A percentile compares a stretch with the other conserved stretches of the same genome.
Evolutionary conservation across 192 early-diverging fungal genomes (phyloP).

Genomic region (Spizellomyces punctatus): DNA sequence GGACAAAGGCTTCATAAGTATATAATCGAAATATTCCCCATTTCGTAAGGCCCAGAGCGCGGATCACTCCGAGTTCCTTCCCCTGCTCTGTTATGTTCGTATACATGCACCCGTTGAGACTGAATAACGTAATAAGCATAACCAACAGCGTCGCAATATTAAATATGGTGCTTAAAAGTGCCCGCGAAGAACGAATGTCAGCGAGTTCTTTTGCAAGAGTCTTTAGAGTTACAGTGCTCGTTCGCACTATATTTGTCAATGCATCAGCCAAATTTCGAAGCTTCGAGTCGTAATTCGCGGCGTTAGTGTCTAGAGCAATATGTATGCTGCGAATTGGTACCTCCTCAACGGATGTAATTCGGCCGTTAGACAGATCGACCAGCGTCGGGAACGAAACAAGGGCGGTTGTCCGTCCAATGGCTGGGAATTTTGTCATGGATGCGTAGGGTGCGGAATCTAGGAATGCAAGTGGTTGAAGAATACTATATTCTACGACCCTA

Average conservation of each 20-base stretch:
- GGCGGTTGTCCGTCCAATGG: constrained; percentile 3
- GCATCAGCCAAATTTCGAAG: constrained; percentile 3
- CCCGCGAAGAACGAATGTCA: constrained; percentile 10
- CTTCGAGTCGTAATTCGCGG: background rate
- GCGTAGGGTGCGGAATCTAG: constrained; percentile 11
- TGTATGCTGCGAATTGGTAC: constrained; percentile 22
- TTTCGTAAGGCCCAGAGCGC: constrained; percentile 25
- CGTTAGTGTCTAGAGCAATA: constrained; percentile 16
- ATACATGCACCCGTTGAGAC: constrained; percentile 34
- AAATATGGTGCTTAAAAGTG: constrained; percentile 25
- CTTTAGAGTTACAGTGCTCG: background rate
- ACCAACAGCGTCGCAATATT: constrained; percentile 32
- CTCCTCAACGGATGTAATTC: constrained; percentile 10
- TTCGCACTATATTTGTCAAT: background rate
- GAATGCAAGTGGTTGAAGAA: constrained; percentile 25
- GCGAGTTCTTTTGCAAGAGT: constrained; percentile 17
- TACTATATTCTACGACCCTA: background rate
- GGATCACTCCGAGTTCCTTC: constrained; percentile 33
- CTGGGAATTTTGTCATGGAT: constrained; percentile 28
- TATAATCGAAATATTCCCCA: constrained; percentile 27
- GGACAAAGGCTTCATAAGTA: constrained; percentile 31
- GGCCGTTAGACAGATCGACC: constrained; percentile 24
- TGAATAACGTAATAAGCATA: constrained; percentile 35
- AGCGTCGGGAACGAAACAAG: constrained; percentile 36
- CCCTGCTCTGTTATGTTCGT: constrained; percentile 35